These are phyloP conservation scores for Ophiocordyceps camponoti-floridani DNA, from an alignment of 2,329 filamentous ascomycete species.

Conservation along the genomic window DNA sequence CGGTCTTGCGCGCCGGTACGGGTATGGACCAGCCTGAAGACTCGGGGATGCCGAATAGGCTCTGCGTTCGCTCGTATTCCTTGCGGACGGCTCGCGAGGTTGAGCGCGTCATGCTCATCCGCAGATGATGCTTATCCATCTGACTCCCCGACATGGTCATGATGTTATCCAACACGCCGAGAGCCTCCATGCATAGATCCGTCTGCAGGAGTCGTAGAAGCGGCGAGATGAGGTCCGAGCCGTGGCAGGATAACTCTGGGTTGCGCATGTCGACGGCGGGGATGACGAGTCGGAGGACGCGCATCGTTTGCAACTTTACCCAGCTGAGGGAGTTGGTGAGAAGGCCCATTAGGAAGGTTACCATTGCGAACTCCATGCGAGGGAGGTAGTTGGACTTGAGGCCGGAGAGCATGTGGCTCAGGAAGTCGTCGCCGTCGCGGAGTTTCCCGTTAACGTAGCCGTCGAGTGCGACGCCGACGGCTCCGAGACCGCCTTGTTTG, in stretches of 20 bases:
- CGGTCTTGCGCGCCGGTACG: slow-evolving; percentile 76
- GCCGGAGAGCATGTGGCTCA: slow-evolving; percentile 54
- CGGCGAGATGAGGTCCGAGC: slow-evolving; percentile 88
- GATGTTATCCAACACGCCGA: slow-evolving; percentile 84
- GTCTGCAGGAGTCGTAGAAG: slow-evolving; percentile 78
- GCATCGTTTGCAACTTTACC: slow-evolving; percentile 89
- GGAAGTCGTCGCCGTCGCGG: slow-evolving; percentile 54
- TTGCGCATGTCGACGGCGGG: slow-evolving; percentile 88
- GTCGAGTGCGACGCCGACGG: slow-evolving; percentile 51
- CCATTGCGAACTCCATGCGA: slow-evolving; percentile 61
- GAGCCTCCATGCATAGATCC: slow-evolving; percentile 79
- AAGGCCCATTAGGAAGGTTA: slow-evolving; percentile 81
- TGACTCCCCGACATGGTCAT: slow-evolving; percentile 86
- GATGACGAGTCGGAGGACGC: slow-evolving; percentile 68
- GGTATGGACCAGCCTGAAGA: slow-evolving; percentile 93
- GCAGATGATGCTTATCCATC: slow-evolving; percentile 83
- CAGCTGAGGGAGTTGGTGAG: slow-evolving; percentile 76
- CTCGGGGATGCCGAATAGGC: slow-evolving; percentile 90
- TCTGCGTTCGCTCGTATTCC: slow-evolving; percentile 87
- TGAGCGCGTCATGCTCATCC: slow-evolving; percentile 94
- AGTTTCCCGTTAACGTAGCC: slow-evolving; percentile 52
- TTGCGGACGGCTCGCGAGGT: slow-evolving; percentile 76
- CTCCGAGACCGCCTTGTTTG: slow-evolving; percentile 41
- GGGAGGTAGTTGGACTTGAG: slow-evolving; percentile 68
- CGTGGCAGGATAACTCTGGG: slow-evolving; percentile 74